Evolutionary conservation across 23 red algal genomes (phyloP).

Genomic region (Cyanidioschyzon merolae): DNA sequence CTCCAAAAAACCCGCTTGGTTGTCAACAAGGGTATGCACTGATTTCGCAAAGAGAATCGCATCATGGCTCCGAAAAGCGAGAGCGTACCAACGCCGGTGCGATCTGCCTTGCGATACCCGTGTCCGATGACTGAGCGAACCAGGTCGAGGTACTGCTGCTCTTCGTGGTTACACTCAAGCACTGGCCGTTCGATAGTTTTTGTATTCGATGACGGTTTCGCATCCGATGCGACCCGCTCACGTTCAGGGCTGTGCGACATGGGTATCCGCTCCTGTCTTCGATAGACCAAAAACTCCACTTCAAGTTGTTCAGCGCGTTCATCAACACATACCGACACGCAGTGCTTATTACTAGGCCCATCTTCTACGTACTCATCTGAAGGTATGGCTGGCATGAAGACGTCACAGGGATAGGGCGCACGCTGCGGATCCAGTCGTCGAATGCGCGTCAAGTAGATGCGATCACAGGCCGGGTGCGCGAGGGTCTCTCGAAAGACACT

Average conservation of each 20-base stretch:
- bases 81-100: conserved; percentile 42
- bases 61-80: conserved; percentile 79
- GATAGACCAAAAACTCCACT: conserved; percentile 15
- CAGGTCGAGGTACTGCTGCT: conserved; percentile 79
- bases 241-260: not conserved
- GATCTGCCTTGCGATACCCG: conserved; percentile 41
- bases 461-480: conserved; percentile 14
- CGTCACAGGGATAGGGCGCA: conserved; percentile 7
- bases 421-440: not conserved
- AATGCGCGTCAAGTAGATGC: conserved; percentile 15
- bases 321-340: not conserved
- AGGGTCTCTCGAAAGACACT: conserved; percentile 43
- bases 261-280: not conserved
- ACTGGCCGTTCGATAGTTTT: not conserved
- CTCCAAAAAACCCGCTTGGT: conserved; percentile 96
- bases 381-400: conserved; percentile 36
- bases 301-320: not conserved
- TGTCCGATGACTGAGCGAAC: conserved; percentile 42
- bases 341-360: conserved; percentile 15
- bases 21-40: conserved; percentile 70
- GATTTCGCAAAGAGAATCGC: conserved; percentile 56
- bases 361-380: conserved; percentile 19
- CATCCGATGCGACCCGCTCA: not conserved
- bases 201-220: not conserved
- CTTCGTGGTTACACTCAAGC: conserved; percentile 25